Conservation (phyloP, 2,329 filamentous ascomycete species). For the Colletotrichum musicola region DNA sequence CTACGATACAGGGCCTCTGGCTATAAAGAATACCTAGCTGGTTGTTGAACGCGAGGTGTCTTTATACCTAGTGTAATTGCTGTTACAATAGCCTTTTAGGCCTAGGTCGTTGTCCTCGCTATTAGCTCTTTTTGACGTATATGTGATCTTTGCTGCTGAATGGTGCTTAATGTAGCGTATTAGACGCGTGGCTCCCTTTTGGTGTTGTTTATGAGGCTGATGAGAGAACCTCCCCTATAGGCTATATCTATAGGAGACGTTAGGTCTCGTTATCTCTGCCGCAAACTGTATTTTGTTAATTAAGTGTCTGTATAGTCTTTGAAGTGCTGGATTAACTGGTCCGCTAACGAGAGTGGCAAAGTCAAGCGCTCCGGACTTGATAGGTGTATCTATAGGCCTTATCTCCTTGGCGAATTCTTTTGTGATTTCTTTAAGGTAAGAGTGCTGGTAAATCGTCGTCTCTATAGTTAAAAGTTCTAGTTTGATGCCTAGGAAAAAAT, state of each 20-base stretch:
- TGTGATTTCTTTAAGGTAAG: not conserved
- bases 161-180: not conserved
- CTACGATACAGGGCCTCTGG: not conserved
- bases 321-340: not conserved
- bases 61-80: too few species aligned
- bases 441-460: not conserved
- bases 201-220: not conserved
- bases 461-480: not conserved
- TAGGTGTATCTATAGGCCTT: not conserved
- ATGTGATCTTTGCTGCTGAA: not conserved
- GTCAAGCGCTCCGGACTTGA: not conserved
- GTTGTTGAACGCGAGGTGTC: too few species aligned
- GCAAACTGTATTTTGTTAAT: not conserved
- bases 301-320: not conserved
- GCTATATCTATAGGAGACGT: too few species aligned
- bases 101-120: too few species aligned
- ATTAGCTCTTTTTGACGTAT: not conserved
- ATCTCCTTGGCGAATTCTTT: too few species aligned
- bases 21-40: too few species aligned
- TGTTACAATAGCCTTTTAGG: too few species aligned
- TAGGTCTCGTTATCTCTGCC: too few species aligned
- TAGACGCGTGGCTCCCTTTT: not conserved
- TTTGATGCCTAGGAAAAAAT: too few species aligned
- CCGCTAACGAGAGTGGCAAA: not conserved
- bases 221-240: not conserved